These are phyloP conservation scores for Talaromyces sp. DNA, from an alignment of 2,329 filamentous ascomycete genomes.

Conservation along the genomic window DNA sequence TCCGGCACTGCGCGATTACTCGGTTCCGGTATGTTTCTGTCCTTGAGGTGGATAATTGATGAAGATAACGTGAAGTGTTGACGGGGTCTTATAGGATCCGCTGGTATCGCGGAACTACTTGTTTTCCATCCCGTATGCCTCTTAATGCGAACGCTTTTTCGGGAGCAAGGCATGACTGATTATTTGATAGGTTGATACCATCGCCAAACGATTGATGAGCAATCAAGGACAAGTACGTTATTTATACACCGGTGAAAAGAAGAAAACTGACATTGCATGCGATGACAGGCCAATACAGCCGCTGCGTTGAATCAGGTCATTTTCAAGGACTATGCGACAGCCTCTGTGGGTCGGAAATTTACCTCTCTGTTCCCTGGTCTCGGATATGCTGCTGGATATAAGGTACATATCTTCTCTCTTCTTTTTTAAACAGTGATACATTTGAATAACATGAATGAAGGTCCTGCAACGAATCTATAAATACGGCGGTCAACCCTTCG, in stretches of 20 bases:
- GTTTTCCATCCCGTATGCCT: conserved; percentile 77
- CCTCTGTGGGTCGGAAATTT: conserved; percentile 70
- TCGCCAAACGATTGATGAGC: conserved; percentile 98
- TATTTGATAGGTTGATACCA: conserved; percentile 77
- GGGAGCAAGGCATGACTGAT: neutral
- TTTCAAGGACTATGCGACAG: conserved; percentile 81
- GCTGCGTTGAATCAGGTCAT: conserved; percentile 80
- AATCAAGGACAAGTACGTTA: conserved; percentile 73
- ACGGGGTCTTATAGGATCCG: conserved; percentile 58
- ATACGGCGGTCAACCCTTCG: conserved; percentile 94
- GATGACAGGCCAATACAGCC: conserved; percentile 52
- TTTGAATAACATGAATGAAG: conserved; percentile 27
- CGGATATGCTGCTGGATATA: conserved; percentile 96
- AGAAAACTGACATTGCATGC: too few relatives aligned
- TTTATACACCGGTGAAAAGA: neutral
- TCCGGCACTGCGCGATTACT: conserved; percentile 81
- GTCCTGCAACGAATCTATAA: conserved; percentile 96
- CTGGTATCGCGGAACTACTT: conserved; percentile 86
- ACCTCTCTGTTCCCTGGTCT: conserved; percentile 94
- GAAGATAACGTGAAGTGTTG: neutral
- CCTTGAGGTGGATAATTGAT: neutral
- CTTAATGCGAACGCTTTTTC: neutral
- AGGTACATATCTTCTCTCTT: conserved; percentile 48
- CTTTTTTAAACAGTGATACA: neutral
- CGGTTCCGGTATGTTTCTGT: conserved; percentile 70